Conservation (phyloP, 208 protist species). For the Acanthamoeba royreba region DNA sequence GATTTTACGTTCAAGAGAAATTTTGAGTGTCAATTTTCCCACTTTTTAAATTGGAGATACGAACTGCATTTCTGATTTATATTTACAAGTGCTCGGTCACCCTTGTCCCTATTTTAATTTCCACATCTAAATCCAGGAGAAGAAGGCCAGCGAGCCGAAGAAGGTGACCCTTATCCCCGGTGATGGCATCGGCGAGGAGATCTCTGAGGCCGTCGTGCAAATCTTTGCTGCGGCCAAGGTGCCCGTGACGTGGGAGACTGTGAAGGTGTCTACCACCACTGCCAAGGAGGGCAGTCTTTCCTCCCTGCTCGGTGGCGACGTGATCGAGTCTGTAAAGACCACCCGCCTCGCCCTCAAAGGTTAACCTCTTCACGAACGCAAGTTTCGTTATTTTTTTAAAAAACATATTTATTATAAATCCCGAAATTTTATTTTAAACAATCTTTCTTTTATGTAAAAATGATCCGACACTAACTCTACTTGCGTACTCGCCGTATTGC, state of each 20-base stretch:
- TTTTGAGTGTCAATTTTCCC: neutral
- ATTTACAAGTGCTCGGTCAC: neutral
- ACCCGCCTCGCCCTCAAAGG: conserved; percentile 70
- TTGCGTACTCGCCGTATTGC: neutral
- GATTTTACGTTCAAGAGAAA: neutral
- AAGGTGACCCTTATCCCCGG: conserved; percentile 66
- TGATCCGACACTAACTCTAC: neutral
- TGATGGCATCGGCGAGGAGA: conserved; percentile 76
- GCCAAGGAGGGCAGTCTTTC: neutral
- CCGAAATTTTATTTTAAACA: neutral
- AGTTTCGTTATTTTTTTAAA: neutral
- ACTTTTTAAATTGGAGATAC: neutral
- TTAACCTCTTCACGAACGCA: neutral
- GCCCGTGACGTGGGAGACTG: conserved; percentile 70
- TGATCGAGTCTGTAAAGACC: conserved; percentile 56
- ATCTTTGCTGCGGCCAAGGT: conserved; percentile 69
- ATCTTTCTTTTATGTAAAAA: neutral
- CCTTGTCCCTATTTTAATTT: too few species aligned
- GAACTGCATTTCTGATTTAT: too few species aligned
- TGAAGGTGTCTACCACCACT: conserved; percentile 49
- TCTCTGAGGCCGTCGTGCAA: conserved; percentile 61
- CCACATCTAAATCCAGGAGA: too few species aligned
- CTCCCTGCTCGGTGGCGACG: conserved; percentile 18
- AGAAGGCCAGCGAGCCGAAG: neutral
- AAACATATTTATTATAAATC: neutral